phyloP scores from a whole-genome alignment of 139 green algal species.

The Chlamydomonas sp. region DNA sequence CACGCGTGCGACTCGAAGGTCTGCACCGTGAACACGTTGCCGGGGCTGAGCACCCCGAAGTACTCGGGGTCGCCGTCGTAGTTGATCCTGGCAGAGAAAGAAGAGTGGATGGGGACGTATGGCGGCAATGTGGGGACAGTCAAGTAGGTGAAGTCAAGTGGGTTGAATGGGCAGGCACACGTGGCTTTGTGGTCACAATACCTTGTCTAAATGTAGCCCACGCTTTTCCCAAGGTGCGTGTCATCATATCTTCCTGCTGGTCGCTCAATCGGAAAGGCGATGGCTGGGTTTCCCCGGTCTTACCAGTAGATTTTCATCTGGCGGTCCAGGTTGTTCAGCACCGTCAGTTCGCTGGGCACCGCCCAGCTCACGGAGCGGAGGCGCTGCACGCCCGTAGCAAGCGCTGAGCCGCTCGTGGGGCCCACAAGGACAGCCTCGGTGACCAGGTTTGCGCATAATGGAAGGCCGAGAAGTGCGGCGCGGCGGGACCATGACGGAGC shows the following conservation, averaged over 20 bases:
- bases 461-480: background rate
- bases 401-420: background rate
- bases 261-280: no score
- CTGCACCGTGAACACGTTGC: slow-evolving; percentile 1
- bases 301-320: slow-evolving; percentile 33
- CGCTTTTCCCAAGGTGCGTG: no score
- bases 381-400: background rate
- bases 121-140: no score
- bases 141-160: no score
- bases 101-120: background rate
- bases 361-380: slow-evolving; percentile 16
- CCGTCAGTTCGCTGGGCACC: slow-evolving; percentile 17
- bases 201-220: background rate
- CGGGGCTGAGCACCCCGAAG: slow-evolving; percentile 11
- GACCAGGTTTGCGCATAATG: background rate
- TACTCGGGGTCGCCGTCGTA: slow-evolving; percentile 29
- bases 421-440: background rate
- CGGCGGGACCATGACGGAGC: background rate
- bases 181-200: no score
- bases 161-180: background rate
- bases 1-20: slow-evolving; percentile 38
- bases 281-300: background rate
- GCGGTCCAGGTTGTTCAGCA: slow-evolving; percentile 29
- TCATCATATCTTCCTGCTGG: background rate
- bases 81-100: slow-evolving; percentile 4